These are phyloP conservation scores for Moricandia arvensis DNA, from an alignment of 345 rosid species.

Conservation along the genomic window DNA sequence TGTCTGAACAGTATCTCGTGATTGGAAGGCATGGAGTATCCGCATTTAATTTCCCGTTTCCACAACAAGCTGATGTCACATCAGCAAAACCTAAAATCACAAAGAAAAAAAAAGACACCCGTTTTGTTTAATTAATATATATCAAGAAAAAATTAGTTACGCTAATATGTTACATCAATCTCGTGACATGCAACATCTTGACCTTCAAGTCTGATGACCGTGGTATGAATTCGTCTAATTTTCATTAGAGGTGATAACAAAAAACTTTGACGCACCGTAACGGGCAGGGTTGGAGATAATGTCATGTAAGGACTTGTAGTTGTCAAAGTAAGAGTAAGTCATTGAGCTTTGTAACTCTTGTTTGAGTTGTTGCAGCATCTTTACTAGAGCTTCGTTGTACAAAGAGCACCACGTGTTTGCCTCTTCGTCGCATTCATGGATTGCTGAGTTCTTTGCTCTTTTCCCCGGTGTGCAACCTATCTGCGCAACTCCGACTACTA, in stretches of 20 bases:
- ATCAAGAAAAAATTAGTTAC: neutral
- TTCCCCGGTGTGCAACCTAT: too few relatives aligned
- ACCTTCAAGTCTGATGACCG: neutral
- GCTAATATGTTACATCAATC: neutral
- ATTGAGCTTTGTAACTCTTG: too few relatives aligned
- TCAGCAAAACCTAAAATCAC: conserved; percentile 54
- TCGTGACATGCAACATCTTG: neutral
- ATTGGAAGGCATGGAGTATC: conserved; percentile 51
- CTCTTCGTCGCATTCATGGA: too few relatives aligned
- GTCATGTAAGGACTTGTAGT: too few relatives aligned
- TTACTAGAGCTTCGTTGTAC: too few relatives aligned
- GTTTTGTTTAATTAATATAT: neutral
- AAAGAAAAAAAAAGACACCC: neutral
- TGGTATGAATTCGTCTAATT: neutral
- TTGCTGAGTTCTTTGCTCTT: too few relatives aligned
- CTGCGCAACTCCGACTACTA: too few relatives aligned
- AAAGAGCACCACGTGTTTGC: too few relatives aligned
- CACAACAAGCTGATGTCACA: conserved; percentile 76
- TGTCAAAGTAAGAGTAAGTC: too few relatives aligned
- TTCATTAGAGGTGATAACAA: neutral
- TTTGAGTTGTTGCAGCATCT: too few relatives aligned
- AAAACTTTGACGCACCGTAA: too few relatives aligned
- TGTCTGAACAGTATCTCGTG: conserved; percentile 54
- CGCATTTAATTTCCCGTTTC: conserved; percentile 61
- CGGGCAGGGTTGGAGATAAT: too few relatives aligned